Evolutionary conservation across 1,284 basidiomycete species (phyloP).

Genomic region (Schizophyllum amplum): DNA sequence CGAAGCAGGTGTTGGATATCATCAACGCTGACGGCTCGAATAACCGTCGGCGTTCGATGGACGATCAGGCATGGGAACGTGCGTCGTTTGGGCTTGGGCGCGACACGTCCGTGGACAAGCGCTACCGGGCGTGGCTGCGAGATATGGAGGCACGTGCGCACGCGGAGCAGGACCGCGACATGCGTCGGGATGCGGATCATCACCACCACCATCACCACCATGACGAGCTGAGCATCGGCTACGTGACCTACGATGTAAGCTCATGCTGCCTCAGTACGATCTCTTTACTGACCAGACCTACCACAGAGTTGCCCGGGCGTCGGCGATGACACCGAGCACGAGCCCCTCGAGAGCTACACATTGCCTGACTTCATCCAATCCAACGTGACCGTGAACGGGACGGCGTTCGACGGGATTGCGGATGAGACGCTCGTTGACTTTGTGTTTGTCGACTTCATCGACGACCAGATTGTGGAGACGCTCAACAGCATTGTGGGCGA

Average conservation of each 20-base stretch:
- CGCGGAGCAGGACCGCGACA: conserved; percentile 5
- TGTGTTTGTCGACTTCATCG: conserved; percentile 64
- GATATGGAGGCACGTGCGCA: conserved; percentile 9
- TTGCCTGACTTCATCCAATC: conserved; percentile 44
- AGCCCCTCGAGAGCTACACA: conserved; percentile 45
- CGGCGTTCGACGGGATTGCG: conserved; percentile 40
- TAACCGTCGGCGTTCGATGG: conserved; percentile 22
- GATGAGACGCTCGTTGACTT: conserved; percentile 51
- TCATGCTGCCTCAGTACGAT: background rate
- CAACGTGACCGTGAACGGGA: conserved; percentile 20
- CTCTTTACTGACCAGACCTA: background rate
- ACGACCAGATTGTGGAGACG: conserved; percentile 39
- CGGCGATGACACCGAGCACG: conserved; percentile 62
- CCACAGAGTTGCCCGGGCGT: conserved; percentile 49
- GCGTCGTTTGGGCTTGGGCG: conserved; percentile 33
- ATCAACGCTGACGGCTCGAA: conserved; percentile 43
- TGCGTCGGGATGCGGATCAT: conserved; percentile 6
- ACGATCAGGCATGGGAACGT: background rate
- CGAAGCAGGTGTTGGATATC: conserved; percentile 26
- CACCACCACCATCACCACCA: conserved; percentile 3
- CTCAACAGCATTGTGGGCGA: conserved; percentile 47
- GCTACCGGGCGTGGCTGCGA: conserved; percentile 29
- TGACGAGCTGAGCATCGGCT: conserved; percentile 45
- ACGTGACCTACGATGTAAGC: conserved; percentile 66
- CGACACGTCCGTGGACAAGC: conserved; percentile 32